These are phyloP conservation scores for Lipomyces chichibuensis DNA, from an alignment of 805 yeast species.

Conservation along the genomic window DNA sequence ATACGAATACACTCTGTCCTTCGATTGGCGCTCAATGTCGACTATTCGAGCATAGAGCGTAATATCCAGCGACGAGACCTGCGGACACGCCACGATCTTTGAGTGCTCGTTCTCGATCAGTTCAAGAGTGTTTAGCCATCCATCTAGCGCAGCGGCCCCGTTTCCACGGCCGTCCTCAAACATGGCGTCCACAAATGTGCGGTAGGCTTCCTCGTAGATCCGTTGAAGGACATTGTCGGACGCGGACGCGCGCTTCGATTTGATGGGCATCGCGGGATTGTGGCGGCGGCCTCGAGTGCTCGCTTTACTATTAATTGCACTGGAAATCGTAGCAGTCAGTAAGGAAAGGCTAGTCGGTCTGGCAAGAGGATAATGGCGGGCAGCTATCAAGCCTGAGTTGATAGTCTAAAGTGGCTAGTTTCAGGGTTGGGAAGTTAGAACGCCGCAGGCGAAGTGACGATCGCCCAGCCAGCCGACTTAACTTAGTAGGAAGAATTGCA, in stretches of 20 bases:
- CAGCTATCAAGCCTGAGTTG: not conserved
- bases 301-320: not conserved
- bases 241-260: constrained; percentile 28
- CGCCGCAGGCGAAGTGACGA: not conserved
- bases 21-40: constrained; percentile 49
- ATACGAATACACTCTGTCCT: constrained; percentile 42
- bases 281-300: not conserved
- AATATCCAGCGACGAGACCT: constrained; percentile 44
- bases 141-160: constrained; percentile 42
- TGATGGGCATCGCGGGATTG: constrained; percentile 19
- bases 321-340: not conserved
- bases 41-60: constrained; percentile 44
- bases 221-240: constrained; percentile 41
- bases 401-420: not conserved
- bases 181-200: constrained; percentile 47
- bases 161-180: constrained; percentile 46
- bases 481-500: not conserved
- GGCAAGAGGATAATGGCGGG: not conserved
- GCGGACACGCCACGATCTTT: constrained; percentile 41
- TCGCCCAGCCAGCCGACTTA: not conserved
- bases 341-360: not conserved
- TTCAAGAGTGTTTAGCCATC: constrained; percentile 46
- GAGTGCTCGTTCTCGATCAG: constrained; percentile 43
- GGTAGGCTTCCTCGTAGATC: constrained; percentile 49
- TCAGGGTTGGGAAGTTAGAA: not conserved